phyloP scores from a whole-genome alignment of 495 filamentous ascomycete species.

The Penicillium chermesinum region DNA sequence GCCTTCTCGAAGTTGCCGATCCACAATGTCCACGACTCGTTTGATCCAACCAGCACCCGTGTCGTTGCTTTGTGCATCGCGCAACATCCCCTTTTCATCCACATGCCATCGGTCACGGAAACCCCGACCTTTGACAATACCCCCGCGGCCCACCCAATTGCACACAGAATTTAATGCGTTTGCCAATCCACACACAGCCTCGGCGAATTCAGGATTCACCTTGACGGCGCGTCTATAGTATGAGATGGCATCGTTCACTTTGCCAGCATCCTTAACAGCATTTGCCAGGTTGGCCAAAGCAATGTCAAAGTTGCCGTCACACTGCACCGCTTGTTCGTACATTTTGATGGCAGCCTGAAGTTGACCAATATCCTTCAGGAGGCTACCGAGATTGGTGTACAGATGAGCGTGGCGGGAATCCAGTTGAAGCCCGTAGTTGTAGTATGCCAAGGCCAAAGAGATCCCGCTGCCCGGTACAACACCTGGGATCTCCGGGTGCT shows the following conservation, averaged over 20 bases:
- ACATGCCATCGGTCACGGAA: slow-evolving; percentile 92
- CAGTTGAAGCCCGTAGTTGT: slow-evolving; percentile 82
- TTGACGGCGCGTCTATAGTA: slow-evolving; percentile 90
- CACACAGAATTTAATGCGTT: slow-evolving; percentile 97
- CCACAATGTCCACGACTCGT: slow-evolving; percentile 90
- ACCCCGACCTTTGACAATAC: slow-evolving; percentile 65
- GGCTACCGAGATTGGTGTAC: slow-evolving; percentile 92
- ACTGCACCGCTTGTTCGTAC: slow-evolving; percentile 93
- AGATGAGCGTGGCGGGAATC: slow-evolving; percentile 93
- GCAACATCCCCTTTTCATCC: slow-evolving; percentile 76
- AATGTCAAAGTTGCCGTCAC: slow-evolving; percentile 92
- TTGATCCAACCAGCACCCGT: slow-evolving; percentile 80
- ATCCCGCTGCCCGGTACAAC: slow-evolving; percentile 82
- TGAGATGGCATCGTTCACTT: slow-evolving; percentile 82
- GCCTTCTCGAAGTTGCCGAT: slow-evolving; percentile 83
- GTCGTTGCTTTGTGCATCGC: slow-evolving; percentile 60
- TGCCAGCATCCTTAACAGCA: slow-evolving; percentile 94
- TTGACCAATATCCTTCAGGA: slow-evolving; percentile 96
- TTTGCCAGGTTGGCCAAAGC: slow-evolving; percentile 96
- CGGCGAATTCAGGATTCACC: slow-evolving; percentile 91
- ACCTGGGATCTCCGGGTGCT: slow-evolving; percentile 62
- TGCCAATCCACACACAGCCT: slow-evolving; percentile 92
- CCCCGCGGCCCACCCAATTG: slow-evolving; percentile 88
- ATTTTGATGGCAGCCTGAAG: slow-evolving; percentile 87
- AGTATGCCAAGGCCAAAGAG: slow-evolving; percentile 84